Evolutionary conservation across 345 rosid genomes (phyloP), one percentile per base, ranked within the genome.

Genomic region (Gossypium raimondii): DNA sequence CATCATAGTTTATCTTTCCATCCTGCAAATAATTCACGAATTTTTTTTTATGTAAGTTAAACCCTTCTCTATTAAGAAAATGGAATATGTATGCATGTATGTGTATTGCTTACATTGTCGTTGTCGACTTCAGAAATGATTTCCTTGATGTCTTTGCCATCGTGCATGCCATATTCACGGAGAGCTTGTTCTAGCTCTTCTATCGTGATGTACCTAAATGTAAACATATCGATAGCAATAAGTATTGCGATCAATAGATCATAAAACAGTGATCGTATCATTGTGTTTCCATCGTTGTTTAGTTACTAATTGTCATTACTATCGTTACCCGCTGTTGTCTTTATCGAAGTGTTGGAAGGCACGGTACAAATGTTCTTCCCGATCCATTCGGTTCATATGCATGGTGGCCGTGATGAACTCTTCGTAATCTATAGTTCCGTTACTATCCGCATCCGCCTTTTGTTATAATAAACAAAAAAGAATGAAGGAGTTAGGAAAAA

Each of bases 141-240:
- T 78, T 92, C 97, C 81, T 84, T 85, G 9, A 91, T 86, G 78
- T 89, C 97, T 69, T 83, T 85, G 22, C 89, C 93, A 66, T 91
- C 95, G 0, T 79, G 84, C 93, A 92, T 90, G 53, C 98, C 97
- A 47, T 77, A 91, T 20, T 91, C 97, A 8, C 84, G 82, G 1
- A 94, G 90, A 60, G 94, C 98, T 89, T 91, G 93, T 73, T 89
- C 96, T 16, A 94, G 84, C 81, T 94, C 98, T 82, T 91, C 97
- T 51, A 86, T 89, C 34, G 98, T 91, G 53, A 94, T 86, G 73
- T 75, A 92, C 76, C 97, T 87, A 9, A 56, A 27, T 11, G 53
- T 2, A 22, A 10, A 44, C 14, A 24, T 51, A 50, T 55, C 56
- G 9, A 52, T 52, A 52, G 8, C 2, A n/a, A 6, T 51, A 51